Conservation (phyloP, 2,329 filamentous ascomycete genomes). For the Monosporascus cannonballus region DNA sequence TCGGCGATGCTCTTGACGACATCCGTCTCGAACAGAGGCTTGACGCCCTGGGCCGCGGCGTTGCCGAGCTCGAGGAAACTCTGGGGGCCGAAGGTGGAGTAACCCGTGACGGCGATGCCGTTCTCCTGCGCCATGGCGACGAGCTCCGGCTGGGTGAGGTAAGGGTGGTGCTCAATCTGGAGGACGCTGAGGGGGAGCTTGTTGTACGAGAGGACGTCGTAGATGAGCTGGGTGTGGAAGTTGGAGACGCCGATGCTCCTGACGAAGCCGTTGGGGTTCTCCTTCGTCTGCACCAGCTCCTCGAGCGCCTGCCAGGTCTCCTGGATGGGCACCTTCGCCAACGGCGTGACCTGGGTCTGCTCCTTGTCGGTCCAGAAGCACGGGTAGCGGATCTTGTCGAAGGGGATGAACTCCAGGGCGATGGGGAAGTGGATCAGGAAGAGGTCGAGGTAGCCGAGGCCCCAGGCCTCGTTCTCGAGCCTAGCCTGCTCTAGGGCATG, state of each 20-base stretch:
- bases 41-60: conserved; percentile 16
- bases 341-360: conserved; percentile 37
- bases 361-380: conserved; percentile 35
- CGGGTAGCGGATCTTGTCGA: conserved; percentile 33
- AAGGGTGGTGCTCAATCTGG: conserved; percentile 88
- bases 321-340: conserved; percentile 64
- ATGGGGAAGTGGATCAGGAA: conserved; percentile 62
- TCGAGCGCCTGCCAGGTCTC: conserved; percentile 83
- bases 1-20: conserved; percentile 45
- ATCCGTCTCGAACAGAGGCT: conserved; percentile 27
- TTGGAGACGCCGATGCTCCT: conserved; percentile 77
- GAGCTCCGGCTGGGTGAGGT: conserved; percentile 52
- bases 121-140: conserved; percentile 50
- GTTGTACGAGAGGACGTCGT: conserved; percentile 75
- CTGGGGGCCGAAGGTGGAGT: conserved; percentile 58
- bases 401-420: conserved; percentile 36
- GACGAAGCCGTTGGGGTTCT: conserved; percentile 54
- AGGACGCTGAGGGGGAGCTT: conserved; percentile 68
- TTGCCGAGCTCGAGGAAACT: conserved; percentile 27
- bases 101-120: conserved; percentile 54
- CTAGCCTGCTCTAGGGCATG: conserved; percentile 57
- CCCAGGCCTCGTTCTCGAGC: conserved; percentile 56
- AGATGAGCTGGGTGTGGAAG: conserved; percentile 70
- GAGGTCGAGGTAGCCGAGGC: conserved; percentile 62
- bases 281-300: conserved; percentile 54